phyloP scores from a whole-genome alignment of 2,329 filamentous ascomycete species.

The Beauveria varroae region DNA sequence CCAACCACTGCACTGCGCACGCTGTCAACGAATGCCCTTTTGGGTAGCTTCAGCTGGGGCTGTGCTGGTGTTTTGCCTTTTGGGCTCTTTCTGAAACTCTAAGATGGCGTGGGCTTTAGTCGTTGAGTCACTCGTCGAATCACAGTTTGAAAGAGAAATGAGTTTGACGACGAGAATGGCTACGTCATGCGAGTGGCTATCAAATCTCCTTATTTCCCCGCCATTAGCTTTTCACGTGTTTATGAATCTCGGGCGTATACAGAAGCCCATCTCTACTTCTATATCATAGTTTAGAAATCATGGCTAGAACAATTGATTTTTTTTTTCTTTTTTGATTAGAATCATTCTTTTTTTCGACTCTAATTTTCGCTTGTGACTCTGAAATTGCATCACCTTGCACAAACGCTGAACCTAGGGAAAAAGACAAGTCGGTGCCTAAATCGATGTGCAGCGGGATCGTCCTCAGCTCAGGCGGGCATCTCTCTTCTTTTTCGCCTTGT shows the following conservation, averaged over 20 bases:
- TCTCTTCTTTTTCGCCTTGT: not conserved
- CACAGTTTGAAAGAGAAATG: not conserved
- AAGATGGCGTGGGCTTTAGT: not conserved
- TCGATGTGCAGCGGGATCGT: not conserved
- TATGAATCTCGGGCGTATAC: conserved; percentile 1
- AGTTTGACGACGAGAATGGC: not conserved
- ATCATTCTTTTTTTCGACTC: not conserved
- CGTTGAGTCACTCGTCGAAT: too few species aligned
- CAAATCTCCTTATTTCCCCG: too few species aligned
- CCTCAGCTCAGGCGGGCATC: not conserved
- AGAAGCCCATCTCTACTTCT: not conserved
- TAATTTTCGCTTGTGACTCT: not conserved
- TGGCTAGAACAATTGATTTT: too few species aligned
- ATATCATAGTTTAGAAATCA: not conserved
- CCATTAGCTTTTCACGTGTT: not conserved
- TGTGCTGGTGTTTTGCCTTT: not conserved
- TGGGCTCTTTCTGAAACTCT: not conserved
- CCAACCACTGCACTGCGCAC: not conserved
- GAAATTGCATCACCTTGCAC: not conserved
- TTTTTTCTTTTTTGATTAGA: too few species aligned
- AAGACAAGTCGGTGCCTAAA: not conserved
- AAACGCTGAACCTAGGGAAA: not conserved
- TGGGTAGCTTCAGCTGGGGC: not conserved
- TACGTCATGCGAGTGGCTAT: not conserved
- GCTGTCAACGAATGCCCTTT: not conserved